phyloP scores from a whole-genome alignment of 2,329 filamentous ascomycete genomes.

The Exophiala oligosperma region DNA sequence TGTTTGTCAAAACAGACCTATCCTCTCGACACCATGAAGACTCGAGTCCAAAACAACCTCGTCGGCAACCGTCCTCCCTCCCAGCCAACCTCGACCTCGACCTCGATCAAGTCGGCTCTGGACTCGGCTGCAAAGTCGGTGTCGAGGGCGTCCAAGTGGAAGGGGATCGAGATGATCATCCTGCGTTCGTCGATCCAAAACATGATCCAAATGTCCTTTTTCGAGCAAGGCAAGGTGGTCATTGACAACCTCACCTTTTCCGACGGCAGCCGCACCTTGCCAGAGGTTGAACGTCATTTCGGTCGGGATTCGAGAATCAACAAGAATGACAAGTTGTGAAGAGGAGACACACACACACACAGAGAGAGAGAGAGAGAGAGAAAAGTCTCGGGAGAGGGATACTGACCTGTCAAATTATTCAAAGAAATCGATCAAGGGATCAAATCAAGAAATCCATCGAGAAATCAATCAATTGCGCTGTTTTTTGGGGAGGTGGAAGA shows the following conservation, averaged over 20 bases:
- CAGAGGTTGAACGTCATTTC: conserved; percentile 28
- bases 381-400: too few relatives aligned
- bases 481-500: too few relatives aligned
- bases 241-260: conserved; percentile 42
- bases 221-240: conserved; percentile 46
- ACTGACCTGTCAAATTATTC: too few relatives aligned
- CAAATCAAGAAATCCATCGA: too few relatives aligned
- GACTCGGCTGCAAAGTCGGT: conserved; percentile 32
- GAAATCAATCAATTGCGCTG: too few relatives aligned
- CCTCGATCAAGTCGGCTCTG: conserved; percentile 7
- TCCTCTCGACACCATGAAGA: conserved; percentile 50
- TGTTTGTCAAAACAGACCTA: conserved; percentile 40
- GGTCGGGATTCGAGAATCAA: conserved; percentile 24
- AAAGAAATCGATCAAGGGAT: too few relatives aligned
- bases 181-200: conserved; percentile 49
- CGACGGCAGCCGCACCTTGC: conserved; percentile 26
- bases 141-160: conserved; percentile 47
- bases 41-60: conserved; percentile 49
- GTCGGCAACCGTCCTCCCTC: conserved; percentile 32
- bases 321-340: conserved; percentile 23
- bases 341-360: background rate
- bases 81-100: background rate
- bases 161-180: conserved; percentile 49
- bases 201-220: conserved; percentile 49
- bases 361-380: too few relatives aligned